phyloP scores from a whole-genome alignment of 306 rosid genomes.

The Aeschynomene evenia region DNA sequence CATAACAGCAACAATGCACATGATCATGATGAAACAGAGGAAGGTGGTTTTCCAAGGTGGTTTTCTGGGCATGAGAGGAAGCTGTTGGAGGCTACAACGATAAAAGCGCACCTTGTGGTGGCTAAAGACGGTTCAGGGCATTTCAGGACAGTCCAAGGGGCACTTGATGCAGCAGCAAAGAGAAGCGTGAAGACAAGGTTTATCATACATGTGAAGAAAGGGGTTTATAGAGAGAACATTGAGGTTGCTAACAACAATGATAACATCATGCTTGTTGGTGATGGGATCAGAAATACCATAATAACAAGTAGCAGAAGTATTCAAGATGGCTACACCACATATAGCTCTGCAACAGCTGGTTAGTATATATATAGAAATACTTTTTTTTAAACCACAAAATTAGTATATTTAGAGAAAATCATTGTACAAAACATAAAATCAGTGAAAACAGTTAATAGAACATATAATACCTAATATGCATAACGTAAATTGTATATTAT shows the following conservation, averaged over 20 bases:
- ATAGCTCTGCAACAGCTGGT: conserved; percentile 89
- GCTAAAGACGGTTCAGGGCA: conserved; percentile 85
- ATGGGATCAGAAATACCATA: conserved; percentile 52
- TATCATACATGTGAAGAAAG: conserved; percentile 68
- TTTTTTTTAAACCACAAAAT: too few species aligned
- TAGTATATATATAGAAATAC: not conserved
- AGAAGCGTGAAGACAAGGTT: conserved; percentile 47
- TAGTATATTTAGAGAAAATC: too few species aligned
- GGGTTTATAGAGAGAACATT: conserved; percentile 74
- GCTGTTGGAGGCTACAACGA: conserved; percentile 33
- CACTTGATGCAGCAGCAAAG: conserved; percentile 59
- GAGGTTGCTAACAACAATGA: conserved; percentile 55
- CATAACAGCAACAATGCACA: not conserved
- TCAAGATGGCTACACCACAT: conserved; percentile 69
- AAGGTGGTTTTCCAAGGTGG: conserved; percentile 57
- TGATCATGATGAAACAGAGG: not conserved
- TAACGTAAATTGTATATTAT: too few species aligned
- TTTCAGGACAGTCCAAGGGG: conserved; percentile 65
- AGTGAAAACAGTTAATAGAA: too few species aligned
- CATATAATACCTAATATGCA: too few species aligned
- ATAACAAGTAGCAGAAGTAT: conserved; percentile 63
- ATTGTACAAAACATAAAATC: too few species aligned
- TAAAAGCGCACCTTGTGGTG: conserved; percentile 62
- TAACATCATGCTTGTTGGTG: conserved; percentile 72
- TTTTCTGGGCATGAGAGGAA: conserved; percentile 50